Percentiles rank a stretch among this genome's conserved stretches.
phyloP scores from a whole-genome alignment of 495 filamentous ascomycete species.

The Xylaria curta region DNA sequence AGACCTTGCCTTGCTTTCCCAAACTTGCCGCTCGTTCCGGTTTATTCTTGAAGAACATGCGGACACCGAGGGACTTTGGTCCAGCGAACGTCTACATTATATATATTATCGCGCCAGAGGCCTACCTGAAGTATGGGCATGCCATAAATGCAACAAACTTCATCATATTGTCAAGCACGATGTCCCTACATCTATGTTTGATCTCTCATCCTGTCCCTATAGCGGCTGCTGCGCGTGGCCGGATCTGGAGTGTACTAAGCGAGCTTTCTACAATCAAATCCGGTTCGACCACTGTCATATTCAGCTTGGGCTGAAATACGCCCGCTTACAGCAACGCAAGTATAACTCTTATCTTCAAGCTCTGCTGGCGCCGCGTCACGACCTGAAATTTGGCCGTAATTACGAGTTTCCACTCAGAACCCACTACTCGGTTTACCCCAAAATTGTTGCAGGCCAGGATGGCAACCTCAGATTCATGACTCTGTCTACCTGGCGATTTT shows the following conservation, averaged over 20 bases:
- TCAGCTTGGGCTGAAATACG: slow-evolving; percentile 11
- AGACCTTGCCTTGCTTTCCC: slow-evolving; percentile 2
- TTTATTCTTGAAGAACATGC: neutral
- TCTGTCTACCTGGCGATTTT: slow-evolving; percentile 10
- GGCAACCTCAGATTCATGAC: slow-evolving; percentile 14
- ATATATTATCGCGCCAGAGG: neutral
- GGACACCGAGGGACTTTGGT: neutral
- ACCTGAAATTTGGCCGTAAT: neutral
- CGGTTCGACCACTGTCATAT: neutral
- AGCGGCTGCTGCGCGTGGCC: too few relatives aligned
- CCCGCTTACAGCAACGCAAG: neutral
- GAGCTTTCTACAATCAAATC: neutral
- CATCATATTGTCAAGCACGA: neutral
- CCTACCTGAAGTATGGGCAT: neutral
- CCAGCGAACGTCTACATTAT: neutral
- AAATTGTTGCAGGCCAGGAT: neutral
- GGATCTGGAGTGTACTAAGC: too few relatives aligned
- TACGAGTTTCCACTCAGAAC: neutral
- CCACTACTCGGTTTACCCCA: slow-evolving; percentile 1
- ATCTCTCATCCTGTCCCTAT: neutral
- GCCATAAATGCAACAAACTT: neutral
- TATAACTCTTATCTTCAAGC: slow-evolving; percentile 1
- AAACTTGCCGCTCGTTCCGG: neutral
- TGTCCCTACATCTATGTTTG: neutral
- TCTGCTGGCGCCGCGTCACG: neutral